phyloP scores from a whole-genome alignment of 345 rosid genomes.

The Eucalyptus pauciflora region DNA sequence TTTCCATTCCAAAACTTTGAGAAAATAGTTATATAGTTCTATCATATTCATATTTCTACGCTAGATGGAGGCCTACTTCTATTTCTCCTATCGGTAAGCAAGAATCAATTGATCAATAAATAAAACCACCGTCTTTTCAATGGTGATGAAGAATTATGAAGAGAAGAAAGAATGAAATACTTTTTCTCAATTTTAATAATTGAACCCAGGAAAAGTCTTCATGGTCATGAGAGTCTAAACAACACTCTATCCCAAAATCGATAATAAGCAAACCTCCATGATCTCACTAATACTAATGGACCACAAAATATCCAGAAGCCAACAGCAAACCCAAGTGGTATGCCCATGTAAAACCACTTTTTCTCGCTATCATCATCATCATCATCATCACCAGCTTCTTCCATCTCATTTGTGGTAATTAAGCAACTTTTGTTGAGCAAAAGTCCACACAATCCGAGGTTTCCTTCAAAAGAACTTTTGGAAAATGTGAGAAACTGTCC shows the following conservation, averaged over 20 bases:
- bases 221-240: neutral
- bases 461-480: no score
- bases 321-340: neutral
- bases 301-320: neutral
- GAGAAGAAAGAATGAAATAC: neutral
- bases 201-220: neutral
- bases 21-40: no score
- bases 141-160: neutral
- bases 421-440: neutral
- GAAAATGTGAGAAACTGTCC: no score
- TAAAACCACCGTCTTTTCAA: no score
- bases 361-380: neutral
- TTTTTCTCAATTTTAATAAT: neutral
- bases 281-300: neutral
- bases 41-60: neutral
- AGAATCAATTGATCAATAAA: no score
- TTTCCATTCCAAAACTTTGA: no score
- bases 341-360: neutral
- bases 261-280: neutral
- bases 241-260: neutral
- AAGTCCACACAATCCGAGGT: conserved; percentile 20
- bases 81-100: no score
- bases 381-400: neutral
- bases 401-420: neutral
- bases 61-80: no score